Evolutionary conservation across 306 rosid genomes (phyloP), one percentile per base, ranked within the genome.

Genomic region (Echinosophora koreensis): DNA sequence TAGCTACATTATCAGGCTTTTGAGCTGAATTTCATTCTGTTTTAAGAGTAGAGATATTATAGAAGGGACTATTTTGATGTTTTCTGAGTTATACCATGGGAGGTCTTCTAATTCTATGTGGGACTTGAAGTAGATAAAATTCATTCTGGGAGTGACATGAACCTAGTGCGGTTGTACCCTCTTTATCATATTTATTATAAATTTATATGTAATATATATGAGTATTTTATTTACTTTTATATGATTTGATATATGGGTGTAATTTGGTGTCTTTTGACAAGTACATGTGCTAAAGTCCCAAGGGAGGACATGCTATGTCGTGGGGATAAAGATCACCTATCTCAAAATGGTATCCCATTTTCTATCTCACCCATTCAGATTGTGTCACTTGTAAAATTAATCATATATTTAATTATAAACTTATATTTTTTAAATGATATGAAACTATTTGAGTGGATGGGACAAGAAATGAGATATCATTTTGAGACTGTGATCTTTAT

Each of bases 61-160:
- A n/a, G 39, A 74, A 61, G 49, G 85, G 78, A 30, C 58, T 80
- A 60, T 71, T 37, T 83, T 82, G 74, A 61, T 86, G 89, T 58
- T 61, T 66, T 44, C 12, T 75, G 74, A 10, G 22, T 64, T 77
- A 72, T 74, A 32, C 69, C 77, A 41, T 51, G 51, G 13, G 44
- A 70, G 12, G 22, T 74, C 52, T 79, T 59, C 28, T 75, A 9
- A 35, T 79, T 64, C 6, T 51, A 28, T 82, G 83, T 59, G 65
- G 71, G 75, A 80, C 87, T 67, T 69, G 12, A 6, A 76, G 83
- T 72, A 76, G 74, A 72, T 86, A 71, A 14, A 52, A 80, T 86
- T 76, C 83, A 79, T 82, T 71, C 22, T 80, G 60, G 28, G 52
- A 55, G 81, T 80, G 82, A 76, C 75, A 75, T 1, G 17, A 70